phyloP scores from a whole-genome alignment of 2,329 filamentous ascomycete species.

The Acarospora socialis region DNA sequence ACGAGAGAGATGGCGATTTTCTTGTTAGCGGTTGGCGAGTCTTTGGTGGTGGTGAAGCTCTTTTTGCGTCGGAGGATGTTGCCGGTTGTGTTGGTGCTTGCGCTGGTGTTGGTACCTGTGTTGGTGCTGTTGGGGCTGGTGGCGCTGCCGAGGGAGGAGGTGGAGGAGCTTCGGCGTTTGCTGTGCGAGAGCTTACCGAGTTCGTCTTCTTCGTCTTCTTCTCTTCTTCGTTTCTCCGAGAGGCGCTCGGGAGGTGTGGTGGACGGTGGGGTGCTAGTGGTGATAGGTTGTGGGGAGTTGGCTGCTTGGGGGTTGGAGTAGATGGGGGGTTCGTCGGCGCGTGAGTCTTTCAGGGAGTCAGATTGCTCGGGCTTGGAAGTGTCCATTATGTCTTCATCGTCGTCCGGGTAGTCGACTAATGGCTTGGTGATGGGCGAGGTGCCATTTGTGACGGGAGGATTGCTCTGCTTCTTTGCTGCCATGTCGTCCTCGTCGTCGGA shows the following conservation, averaged over 20 bases:
- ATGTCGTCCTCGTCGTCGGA: constrained; percentile 72
- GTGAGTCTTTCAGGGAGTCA: constrained; percentile 16
- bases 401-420: constrained; percentile 83
- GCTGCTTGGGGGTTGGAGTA: constrained; percentile 2
- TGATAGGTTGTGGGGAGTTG: constrained; percentile 7
- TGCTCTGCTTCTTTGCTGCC: constrained; percentile 24
- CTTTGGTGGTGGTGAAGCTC: constrained; percentile 8
- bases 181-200: constrained; percentile 60
- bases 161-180: constrained; percentile 32
- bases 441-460: constrained; percentile 40
- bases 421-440: constrained; percentile 51
- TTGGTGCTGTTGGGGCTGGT: constrained; percentile 6
- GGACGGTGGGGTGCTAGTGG: constrained; percentile 14
- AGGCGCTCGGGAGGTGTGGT: constrained; percentile 55
- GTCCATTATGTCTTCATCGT: constrained; percentile 65
- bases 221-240: constrained; percentile 68
- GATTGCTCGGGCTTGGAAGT: constrained; percentile 20
- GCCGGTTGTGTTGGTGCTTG: constrained; percentile 2
- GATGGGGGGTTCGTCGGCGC: constrained; percentile 16
- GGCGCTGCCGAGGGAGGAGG: constrained; percentile 18
- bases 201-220: constrained; percentile 88
- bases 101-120: neutral
- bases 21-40: constrained; percentile 6
- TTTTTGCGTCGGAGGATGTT: constrained; percentile 12
- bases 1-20: constrained; percentile 13